Evolutionary conservation across 208 protist genomes (phyloP), one percentile per base, ranked within the genome.

Genomic region (Angomonas ambiguus): DNA sequence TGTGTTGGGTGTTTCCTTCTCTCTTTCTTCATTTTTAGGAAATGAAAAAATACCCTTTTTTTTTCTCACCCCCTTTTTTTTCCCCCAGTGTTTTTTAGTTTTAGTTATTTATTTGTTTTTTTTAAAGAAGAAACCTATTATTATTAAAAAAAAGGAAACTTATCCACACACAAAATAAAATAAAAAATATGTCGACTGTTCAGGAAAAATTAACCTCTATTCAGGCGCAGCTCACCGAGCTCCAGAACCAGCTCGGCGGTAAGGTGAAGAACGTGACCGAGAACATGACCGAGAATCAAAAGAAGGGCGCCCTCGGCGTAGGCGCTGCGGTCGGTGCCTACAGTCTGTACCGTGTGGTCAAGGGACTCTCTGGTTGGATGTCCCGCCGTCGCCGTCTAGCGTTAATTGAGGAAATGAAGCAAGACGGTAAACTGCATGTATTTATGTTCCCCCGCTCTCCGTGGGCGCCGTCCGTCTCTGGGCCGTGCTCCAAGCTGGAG

Each of bases 381-480:
- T 5, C 67, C 8, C 57, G 28, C 27, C 42, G 51, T 20, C 68
- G 62, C 22, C 48, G 42, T 24, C 27, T 5, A 10, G 22, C 5
- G 32, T 45, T 28, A 8, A 57, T 66, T 22, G 59, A 55, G 64
- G 24, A 45, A 22, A 57, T 55, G 61, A 57, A 62, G 48, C 48
- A 51, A 55, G 65, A 72, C 41, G 64, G 58, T 32, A 31, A 62
- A 35, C 49, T 79, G 31, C 74, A 79, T 45, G 33, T 79, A 25
- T 60, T 69, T 45, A 45, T 71, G 32, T 61, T 62, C 55, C 67
- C 73, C 25, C 67, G 55, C 58, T 73, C 62, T 33, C 51, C 45
- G 41, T 63, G 38, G 42, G 18, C 66, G n/a, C 59, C 60, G 33
- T 68, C 38, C 55, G 4, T 72, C 24, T 72, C 60, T 2, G 18